Evolutionary conservation across 1,284 basidiomycete genomes (phyloP).

Genomic region (Wallemia hederae): DNA sequence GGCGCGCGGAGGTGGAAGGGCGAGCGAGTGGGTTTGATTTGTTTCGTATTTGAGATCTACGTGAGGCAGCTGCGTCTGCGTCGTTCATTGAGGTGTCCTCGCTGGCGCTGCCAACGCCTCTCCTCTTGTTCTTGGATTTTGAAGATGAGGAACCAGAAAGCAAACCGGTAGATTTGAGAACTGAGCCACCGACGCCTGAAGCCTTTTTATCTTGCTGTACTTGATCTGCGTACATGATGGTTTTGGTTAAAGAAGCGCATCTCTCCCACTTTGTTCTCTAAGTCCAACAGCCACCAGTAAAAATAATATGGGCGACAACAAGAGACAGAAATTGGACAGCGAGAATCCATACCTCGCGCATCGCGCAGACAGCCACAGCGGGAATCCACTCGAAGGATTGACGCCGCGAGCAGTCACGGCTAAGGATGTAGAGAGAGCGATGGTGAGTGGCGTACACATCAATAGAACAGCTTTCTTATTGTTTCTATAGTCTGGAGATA

Average conservation of each 20-base stretch:
- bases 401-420: constrained; percentile 45
- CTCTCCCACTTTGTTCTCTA: not conserved
- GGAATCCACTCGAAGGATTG: constrained; percentile 42
- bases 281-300: not conserved
- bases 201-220: not conserved
- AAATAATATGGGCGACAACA: not conserved
- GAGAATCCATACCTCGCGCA: constrained; percentile 33
- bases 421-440: constrained; percentile 35
- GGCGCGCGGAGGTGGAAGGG: not conserved
- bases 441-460: constrained; percentile 23
- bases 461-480: not conserved
- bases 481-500: constrained; percentile 32
- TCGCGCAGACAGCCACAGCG: constrained; percentile 13
- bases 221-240: not conserved
- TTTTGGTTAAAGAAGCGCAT: not conserved
- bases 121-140: not conserved
- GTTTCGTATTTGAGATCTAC: not conserved
- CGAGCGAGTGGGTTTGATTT: not conserved
- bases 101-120: not conserved
- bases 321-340: not conserved
- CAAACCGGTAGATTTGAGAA: not conserved
- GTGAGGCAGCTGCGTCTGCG: not conserved
- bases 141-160: not conserved
- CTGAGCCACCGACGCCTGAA: not conserved
- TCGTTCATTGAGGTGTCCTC: not conserved